Evolutionary conservation across 371 early-diverging fungal genomes (phyloP).

Genomic region (Mortierella sp.): DNA sequence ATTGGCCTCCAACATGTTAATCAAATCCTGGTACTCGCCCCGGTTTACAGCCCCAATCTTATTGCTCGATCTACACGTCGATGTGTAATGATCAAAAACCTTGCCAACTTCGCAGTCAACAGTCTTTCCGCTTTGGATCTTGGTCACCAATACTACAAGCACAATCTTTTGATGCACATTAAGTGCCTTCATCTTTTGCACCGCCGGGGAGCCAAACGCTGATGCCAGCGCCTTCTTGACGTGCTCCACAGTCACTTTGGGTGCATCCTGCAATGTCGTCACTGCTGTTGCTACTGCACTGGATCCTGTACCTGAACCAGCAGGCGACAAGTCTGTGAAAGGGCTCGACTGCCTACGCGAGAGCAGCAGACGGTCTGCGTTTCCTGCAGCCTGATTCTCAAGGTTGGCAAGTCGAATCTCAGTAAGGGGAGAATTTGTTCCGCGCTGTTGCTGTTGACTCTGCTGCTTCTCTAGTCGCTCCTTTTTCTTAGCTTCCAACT

Average conservation of each 20-base stretch:
- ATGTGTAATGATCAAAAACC: slow-evolving; percentile 69
- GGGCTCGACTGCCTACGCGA: neutral
- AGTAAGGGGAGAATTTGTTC: slow-evolving; percentile 17
- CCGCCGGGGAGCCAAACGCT: slow-evolving; percentile 74
- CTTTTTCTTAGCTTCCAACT: slow-evolving; percentile 69
- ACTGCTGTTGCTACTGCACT: neutral
- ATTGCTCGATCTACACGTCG: slow-evolving; percentile 63
- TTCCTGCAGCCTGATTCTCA: slow-evolving; percentile 32
- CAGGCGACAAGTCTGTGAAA: neutral
- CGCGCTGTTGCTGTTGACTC: slow-evolving; percentile 1
- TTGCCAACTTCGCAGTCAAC: slow-evolving; percentile 65
- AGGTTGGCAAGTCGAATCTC: slow-evolving; percentile 36
- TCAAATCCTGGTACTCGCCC: slow-evolving; percentile 82
- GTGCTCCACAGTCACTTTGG: slow-evolving; percentile 86
- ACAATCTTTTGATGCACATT: slow-evolving; percentile 88
- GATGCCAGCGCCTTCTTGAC: slow-evolving; percentile 77
- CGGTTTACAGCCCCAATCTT: slow-evolving; percentile 76
- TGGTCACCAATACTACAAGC: slow-evolving; percentile 65
- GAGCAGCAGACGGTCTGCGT: slow-evolving; percentile 7
- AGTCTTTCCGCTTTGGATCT: slow-evolving; percentile 58
- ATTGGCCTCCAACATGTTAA: slow-evolving; percentile 78
- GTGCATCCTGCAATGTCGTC: slow-evolving; percentile 48
- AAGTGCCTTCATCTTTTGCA: slow-evolving; percentile 73
- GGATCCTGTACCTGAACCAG: slow-evolving; percentile 2
- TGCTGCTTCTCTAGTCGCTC: slow-evolving; percentile 9